Conservation (phyloP, 2,329 filamentous ascomycete genomes). For the Fusarium chuoi region DNA sequence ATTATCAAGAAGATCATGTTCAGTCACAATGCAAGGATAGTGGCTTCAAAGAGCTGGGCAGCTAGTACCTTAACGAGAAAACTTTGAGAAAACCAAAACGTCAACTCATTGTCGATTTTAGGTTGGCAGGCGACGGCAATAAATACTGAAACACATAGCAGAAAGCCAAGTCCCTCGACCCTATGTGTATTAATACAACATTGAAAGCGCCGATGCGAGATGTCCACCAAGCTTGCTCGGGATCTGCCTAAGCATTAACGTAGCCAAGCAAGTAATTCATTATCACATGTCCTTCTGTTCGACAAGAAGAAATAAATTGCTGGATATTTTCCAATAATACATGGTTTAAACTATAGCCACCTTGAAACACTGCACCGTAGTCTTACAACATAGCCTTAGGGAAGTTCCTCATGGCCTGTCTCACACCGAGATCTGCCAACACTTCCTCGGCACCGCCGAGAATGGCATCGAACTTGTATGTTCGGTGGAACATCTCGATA, state of each 20-base stretch:
- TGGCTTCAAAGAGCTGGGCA: neutral
- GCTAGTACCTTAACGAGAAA: too few relatives aligned
- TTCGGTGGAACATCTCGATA: constrained; percentile 86
- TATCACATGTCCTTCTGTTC: neutral
- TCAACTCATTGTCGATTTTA: neutral
- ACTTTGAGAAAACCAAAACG: neutral
- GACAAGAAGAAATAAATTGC: neutral
- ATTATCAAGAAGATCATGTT: neutral
- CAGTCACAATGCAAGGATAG: neutral
- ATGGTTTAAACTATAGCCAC: neutral
- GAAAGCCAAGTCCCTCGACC: neutral
- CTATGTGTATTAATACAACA: neutral
- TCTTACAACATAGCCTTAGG: constrained; percentile 82
- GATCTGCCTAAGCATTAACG: neutral
- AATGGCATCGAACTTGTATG: constrained; percentile 84
- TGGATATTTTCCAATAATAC: neutral
- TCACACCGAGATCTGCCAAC: constrained; percentile 80
- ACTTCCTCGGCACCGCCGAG: constrained; percentile 87
- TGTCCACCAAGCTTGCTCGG: neutral
- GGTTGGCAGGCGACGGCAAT: neutral
- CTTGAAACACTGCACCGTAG: neutral
- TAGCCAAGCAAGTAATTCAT: neutral
- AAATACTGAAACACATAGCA: neutral
- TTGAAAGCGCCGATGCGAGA: neutral
- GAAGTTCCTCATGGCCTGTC: constrained; percentile 86